phyloP scores from a whole-genome alignment of 164 flowering plant species.

The Berberis thunbergii region DNA sequence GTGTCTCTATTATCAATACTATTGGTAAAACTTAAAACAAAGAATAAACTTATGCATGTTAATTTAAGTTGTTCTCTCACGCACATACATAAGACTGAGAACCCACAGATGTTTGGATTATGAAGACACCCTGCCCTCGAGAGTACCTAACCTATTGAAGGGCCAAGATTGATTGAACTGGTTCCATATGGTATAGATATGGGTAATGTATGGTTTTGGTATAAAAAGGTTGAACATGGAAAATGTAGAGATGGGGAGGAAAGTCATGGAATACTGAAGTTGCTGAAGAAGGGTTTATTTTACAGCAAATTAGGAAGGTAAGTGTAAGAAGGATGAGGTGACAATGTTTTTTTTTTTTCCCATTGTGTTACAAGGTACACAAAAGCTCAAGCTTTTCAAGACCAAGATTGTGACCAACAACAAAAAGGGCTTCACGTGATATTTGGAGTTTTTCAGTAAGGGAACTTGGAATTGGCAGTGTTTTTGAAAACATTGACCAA shows the following conservation, averaged over 20 bases:
- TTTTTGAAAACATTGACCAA: conserved; percentile 14
- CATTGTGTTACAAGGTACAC: conserved; percentile 14
- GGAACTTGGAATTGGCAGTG: conserved; percentile 19
- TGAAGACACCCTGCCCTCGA: no score
- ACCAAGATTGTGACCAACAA: conserved; percentile 24
- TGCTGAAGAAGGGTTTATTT: conserved; percentile 16
- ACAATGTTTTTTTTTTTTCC: conserved; percentile 9
- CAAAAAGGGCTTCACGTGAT: conserved; percentile 35
- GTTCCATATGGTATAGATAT: not conserved
- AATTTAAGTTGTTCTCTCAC: no score
- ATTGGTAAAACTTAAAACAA: no score
- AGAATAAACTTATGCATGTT: no score
- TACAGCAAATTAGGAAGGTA: conserved; percentile 19
- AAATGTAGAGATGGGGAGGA: not conserved
- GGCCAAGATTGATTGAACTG: not conserved
- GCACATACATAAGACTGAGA: no score
- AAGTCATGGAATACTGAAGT: conserved; percentile 8
- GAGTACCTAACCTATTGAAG: not conserved
- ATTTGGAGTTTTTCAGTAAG: conserved; percentile 22
- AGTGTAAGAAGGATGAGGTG: conserved; percentile 7
- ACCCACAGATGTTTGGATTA: no score
- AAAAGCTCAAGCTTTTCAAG: conserved; percentile 16
- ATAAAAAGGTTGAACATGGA: not conserved
- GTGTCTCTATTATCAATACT: no score
- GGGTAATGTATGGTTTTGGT: not conserved